Percentiles rank a stretch among this genome's conserved stretches.
These are phyloP conservation scores for Pleurotus tuoliensis DNA, from an alignment of 768 basidiomycete species.

Conservation along the genomic window DNA sequence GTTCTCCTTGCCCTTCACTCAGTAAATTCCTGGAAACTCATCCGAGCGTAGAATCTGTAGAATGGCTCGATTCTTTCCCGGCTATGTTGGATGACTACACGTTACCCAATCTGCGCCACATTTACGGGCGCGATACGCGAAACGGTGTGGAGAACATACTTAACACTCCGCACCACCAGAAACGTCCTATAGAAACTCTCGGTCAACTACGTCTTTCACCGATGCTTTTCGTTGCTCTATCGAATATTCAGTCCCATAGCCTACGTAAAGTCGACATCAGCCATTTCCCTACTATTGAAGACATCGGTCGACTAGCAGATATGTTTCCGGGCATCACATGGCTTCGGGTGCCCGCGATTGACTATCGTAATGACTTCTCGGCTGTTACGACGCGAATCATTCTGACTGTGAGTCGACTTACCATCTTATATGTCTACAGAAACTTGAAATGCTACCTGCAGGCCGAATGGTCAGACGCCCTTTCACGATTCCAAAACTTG, in stretches of 20 bases:
- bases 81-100: not conserved
- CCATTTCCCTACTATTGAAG: slow-evolving; percentile 2
- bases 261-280: not conserved
- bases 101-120: not conserved
- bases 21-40: not conserved
- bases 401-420: not conserved
- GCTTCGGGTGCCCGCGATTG: slow-evolving; percentile 1
- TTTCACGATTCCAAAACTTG: not conserved
- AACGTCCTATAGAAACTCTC: not conserved
- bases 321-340: slow-evolving; percentile 4
- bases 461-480: slow-evolving; percentile 3
- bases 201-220: not conserved
- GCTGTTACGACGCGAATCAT: not conserved
- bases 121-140: not conserved
- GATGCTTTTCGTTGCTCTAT: not conserved
- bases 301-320: not conserved
- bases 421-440: too few species aligned
- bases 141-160: slow-evolving; percentile 1
- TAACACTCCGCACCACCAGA: not conserved
- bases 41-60: slow-evolving; percentile 1
- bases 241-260: not conserved
- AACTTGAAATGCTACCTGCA: not conserved
- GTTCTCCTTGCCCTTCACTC: not conserved
- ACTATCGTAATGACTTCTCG: slow-evolving; percentile 4
- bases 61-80: slow-evolving; percentile 3